Base-by-base conservation (phyloP, 805 yeast species). In the Ogataea degrootiae region DNA sequence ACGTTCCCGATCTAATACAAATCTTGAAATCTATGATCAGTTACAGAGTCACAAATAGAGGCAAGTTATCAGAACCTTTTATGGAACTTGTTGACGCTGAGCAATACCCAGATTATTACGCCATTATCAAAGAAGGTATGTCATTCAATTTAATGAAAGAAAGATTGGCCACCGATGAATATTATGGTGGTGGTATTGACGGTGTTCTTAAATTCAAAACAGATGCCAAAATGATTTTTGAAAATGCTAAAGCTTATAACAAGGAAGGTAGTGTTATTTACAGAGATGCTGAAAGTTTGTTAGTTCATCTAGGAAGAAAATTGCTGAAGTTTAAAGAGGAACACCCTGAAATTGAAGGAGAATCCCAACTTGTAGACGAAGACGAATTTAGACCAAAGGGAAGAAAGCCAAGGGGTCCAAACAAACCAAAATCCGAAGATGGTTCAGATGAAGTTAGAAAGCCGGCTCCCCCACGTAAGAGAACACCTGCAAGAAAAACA, bases 21-120 rank as follows among this genome's bases (percentile, higher is more conserved):
- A 19, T 75, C 0, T 42, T 78, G 41, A 66, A 72, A 39, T 72
- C 70, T 19, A 67, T 77, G 34, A 69, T 74, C 6, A 62, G 66
- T 44, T 70, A 71, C 54, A 75, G 75, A 45, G 72, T 72, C 41
- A 71, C 76, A 6, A 79, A 75, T 19, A 69, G 77, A 31, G 79
- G 80, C 12, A 64, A 69, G 42, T 71, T 85, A 37, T 77, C 86
- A 50, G 85, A 77, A 14, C 87, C 95, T 0, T 91, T 90, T 61
- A 62, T 85, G 69, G 86, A 82, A 33, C 83, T 82, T 46, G 94
- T 92, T 2, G 81, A 82, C 58, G 76, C 75, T 33, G 77, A 77
- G 14, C 79, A 77, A 49, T 84, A 85, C 57, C 96, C 96, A 1
- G 96, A 87, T 58, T 91, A 91, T 68, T 83, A 83, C 66, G 75